Evolutionary conservation across 148 eudicot genomes (phyloP), one percentile per base, ranked within the genome.

Genomic region (Mesembryanthemum crystallinum): DNA sequence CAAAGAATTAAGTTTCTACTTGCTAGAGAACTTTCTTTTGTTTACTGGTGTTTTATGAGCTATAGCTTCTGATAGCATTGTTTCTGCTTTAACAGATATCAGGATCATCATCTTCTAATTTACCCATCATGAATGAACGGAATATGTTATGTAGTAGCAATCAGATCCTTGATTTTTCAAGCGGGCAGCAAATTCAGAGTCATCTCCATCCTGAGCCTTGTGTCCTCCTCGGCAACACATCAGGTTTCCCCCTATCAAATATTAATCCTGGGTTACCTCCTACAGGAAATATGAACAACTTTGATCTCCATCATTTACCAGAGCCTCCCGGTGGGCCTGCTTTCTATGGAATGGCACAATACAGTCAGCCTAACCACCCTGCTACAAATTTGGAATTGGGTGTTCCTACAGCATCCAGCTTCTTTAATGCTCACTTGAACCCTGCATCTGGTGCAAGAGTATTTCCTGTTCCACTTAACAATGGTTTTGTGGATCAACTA

Each of bases 191-290:
- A 79, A 74, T 83, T 49, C 91, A 74, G 68, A 77, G 81, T 79
- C 92, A 80, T 77, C 65, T 81, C 52, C 87, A 79, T 76, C 89
- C 91, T 5, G 90, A 91, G 72, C 91, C 97, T 43, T 85, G 82
- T 79, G 82, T 88, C 72, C 71, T 85, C 43, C 67, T 83, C 63
- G 86, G 91, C 60, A 82, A 72, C 77, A 21, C 85, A 47, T 47
- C 86, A 37, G 89, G 74, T 84, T 88, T 71, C 33, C 82, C 85
- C 11, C 98, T 77, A 47, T 84, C 89, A 65, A 87, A 52, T 82
- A 61, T 79, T 58, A 89, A 70, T 73, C 54, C 81, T 0, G 68
- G 80, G 20, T 66, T 89, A 63, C 97, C 91, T 47, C 74, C 89
- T 74, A 73, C 91, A 13, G 91, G 83, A 64, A 86, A 74, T 69